Evolutionary conservation across 805 yeast species (phyloP).

Genomic region (Yamadazyma endophytica): DNA sequence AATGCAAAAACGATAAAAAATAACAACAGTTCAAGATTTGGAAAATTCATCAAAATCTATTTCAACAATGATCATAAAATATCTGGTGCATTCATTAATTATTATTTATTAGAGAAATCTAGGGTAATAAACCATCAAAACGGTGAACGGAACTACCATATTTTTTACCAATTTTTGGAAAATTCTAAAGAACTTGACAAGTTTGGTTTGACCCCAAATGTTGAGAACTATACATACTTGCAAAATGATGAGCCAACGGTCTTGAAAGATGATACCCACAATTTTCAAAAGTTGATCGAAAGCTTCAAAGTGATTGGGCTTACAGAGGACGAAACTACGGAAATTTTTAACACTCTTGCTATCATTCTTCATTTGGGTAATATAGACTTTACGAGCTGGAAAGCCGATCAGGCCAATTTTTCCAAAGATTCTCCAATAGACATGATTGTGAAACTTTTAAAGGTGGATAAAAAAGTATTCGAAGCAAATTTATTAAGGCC

Average conservation of each 20-base stretch:
- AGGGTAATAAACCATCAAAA: slow-evolving; percentile 76
- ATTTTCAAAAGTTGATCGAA: slow-evolving; percentile 55
- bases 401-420: slow-evolving; percentile 73
- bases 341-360: slow-evolving; percentile 66
- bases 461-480: slow-evolving; percentile 49
- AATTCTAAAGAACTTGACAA: slow-evolving; percentile 55
- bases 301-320: slow-evolving; percentile 79
- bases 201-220: slow-evolving; percentile 40
- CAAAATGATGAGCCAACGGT: slow-evolving; percentile 51
- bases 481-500: slow-evolving; percentile 68
- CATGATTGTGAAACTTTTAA: slow-evolving; percentile 57
- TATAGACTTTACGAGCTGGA: slow-evolving; percentile 61
- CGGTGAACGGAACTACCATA: slow-evolving; percentile 87
- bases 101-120: slow-evolving; percentile 91
- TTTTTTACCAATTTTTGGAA: slow-evolving; percentile 79
- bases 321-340: slow-evolving; percentile 45
- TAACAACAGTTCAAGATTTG: slow-evolving; percentile 93
- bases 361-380: slow-evolving; percentile 84
- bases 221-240: slow-evolving; percentile 51
- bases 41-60: slow-evolving; percentile 88
- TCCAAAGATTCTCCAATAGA: slow-evolving; percentile 48
- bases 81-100: slow-evolving; percentile 87
- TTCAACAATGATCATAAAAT: slow-evolving; percentile 62
- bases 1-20: slow-evolving; percentile 94
- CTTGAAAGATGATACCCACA: slow-evolving; percentile 65